Evolutionary conservation across 2,329 filamentous ascomycete species (phyloP).

Genomic region (Chaetomium sp.): DNA sequence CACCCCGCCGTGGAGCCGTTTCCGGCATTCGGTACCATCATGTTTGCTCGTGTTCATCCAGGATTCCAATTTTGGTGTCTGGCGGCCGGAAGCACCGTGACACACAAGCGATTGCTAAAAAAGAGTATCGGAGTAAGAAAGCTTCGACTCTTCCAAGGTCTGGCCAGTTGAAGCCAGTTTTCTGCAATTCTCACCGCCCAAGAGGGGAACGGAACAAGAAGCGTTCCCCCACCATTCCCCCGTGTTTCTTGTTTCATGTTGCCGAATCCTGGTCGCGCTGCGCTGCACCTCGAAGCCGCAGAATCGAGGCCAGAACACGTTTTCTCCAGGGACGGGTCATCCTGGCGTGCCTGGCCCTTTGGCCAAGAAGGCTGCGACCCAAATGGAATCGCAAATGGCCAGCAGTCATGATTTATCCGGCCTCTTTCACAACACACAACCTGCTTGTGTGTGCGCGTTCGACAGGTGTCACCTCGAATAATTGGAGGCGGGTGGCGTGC

Average conservation of each 20-base stretch:
- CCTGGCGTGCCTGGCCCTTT: not conserved
- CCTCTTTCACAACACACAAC: not conserved
- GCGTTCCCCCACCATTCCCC: slow-evolving; percentile 12
- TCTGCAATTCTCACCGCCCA: slow-evolving; percentile 8
- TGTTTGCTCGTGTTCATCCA: slow-evolving; percentile 12
- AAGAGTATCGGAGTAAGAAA: too few species aligned
- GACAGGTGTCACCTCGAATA: slow-evolving; percentile 10
- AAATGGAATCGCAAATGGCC: too few species aligned
- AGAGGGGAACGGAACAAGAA: not conserved
- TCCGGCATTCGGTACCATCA: not conserved
- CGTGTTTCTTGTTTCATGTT: slow-evolving; percentile 34
- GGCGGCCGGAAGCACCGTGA: not conserved
- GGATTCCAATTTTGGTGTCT: not conserved
- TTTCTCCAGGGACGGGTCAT: not conserved
- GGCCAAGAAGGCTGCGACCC: not conserved
- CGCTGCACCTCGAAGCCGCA: not conserved
- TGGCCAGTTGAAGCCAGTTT: not conserved
- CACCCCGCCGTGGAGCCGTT: slow-evolving; percentile 14
- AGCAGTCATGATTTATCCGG: slow-evolving; percentile 3
- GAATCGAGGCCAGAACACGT: not conserved
- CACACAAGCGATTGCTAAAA: not conserved
- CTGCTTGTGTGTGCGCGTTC: slow-evolving; percentile 3
- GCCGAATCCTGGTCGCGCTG: not conserved
- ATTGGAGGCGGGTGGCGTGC: slow-evolving; percentile 6
- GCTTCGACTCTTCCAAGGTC: not conserved